Evolutionary conservation across 352 stramenopile species (phyloP), one percentile per base, ranked within the genome.

Genomic region (Pythium phragmiticola): DNA sequence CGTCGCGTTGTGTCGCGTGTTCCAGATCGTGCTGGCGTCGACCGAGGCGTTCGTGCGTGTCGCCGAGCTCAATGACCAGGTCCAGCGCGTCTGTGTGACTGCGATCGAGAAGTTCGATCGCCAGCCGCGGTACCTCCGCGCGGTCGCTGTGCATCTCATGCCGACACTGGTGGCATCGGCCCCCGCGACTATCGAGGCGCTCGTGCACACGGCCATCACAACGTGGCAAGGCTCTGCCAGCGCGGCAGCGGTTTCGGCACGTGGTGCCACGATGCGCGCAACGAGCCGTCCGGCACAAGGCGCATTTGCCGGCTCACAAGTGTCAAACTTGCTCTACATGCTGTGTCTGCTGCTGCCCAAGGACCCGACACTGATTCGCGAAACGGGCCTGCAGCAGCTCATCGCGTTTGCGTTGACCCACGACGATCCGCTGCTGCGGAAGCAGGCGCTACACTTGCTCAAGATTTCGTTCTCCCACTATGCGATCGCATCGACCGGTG

Each of bases 391-490:
- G 26, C 82, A 91, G 57, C 50, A 68, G 3, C 49, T 91, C n/a
- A 66, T 88, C 12, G 77, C 77, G 3, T 76, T 78, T 46, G 74
- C 80, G 17, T 70, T 93, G 17, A 69, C 74, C 19, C 70, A 85
- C 52, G 57, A 66, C 34, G 84, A 91, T 41, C 49, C 78, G 16
- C 52, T 91, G 42, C 50, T 90, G 12, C 76, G 84, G 21, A 93
- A 93, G 57, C 83, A 91, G 28, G 80, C 74, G 19, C 63, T 93
- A 21, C 78, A 87, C 51, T 53, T 91, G 58, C 72, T 93, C 23
- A 87, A 89, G 57, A 66, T 83, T 13, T 73, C 80, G 0, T 88
- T 93, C 47, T 78, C 77, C 2, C 65, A 86, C 72, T 87, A 78
- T 43, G 60, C 66, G 4, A 17, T 79, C 57, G 23, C 54, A 30